These are phyloP conservation scores for Murraya koenigii DNA, from an alignment of 345 rosid species.

Conservation along the genomic window DNA sequence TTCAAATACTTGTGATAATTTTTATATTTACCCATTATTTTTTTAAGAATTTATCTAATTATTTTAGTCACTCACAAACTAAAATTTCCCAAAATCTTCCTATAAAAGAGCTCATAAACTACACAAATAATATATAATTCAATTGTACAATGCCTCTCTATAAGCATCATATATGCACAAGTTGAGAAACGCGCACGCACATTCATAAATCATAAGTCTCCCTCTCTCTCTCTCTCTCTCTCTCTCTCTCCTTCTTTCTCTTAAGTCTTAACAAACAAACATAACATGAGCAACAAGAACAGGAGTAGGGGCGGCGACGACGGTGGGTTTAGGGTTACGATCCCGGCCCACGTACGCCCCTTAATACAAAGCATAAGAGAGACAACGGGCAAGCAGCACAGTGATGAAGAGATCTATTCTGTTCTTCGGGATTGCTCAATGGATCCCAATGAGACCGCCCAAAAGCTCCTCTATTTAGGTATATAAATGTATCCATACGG, in stretches of 20 bases:
- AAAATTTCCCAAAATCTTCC: no score
- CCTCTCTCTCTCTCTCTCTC: not conserved
- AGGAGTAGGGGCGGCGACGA: conserved; percentile 49
- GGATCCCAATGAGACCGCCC: conserved; percentile 87
- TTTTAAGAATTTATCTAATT: no score
- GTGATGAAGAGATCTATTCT: conserved; percentile 76
- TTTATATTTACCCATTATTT: no score
- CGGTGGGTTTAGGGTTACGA: conserved; percentile 52
- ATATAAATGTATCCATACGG: not conserved
- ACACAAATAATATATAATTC: no score
- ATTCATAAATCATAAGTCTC: no score
- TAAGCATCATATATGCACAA: not conserved
- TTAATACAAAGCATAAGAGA: conserved; percentile 74
- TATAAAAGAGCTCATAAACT: no score
- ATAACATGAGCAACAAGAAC: conserved; percentile 7
- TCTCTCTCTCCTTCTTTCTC: conserved; percentile 4
- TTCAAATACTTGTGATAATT: no score
- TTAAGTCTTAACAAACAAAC: not conserved
- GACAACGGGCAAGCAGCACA: conserved; percentile 70
- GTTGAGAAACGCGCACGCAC: not conserved
- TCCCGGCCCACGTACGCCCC: conserved; percentile 47
- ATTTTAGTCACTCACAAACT: no score
- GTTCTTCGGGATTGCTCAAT: conserved; percentile 61
- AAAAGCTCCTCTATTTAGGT: conserved; percentile 79
- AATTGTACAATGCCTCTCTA: not conserved